Base-by-base conservation (phyloP, 2,329 filamentous ascomycete genomes). In the Clarireedia homoeocarpa region DNA sequence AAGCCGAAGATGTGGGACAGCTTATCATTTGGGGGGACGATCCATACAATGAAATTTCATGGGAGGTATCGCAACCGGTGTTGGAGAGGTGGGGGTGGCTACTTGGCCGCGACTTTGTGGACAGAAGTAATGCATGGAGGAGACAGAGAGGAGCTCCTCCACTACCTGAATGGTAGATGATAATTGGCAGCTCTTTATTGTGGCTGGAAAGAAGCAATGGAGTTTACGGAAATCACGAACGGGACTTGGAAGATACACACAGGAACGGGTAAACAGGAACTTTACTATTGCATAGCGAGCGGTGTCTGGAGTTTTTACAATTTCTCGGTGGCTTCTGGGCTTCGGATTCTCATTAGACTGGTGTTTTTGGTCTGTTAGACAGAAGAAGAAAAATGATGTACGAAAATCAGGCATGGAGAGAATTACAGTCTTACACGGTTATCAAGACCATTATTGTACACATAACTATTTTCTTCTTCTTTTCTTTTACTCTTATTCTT, bases 11-110 rank as follows among this genome's bases (percentile, higher is more conserved):
- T 48, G 61, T 65, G 6, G 70, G 69, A 6, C 72, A 74, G 53
- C 56, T 74, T 52, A 73, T 66, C n/a, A 70, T 74, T 47, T 74
- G 73, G 73, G 72, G 73, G 26, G 71, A 73, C 24, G 70, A 74
- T 59, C 67, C 71, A 42, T 61, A 72, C 5, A 72, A 73, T 55
- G 72, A 74, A 51, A 66, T 72, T 56, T 70, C 70, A 4, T 75
- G 72, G 72, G 72, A 75, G 56, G 71, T 74, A 48, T 74, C 72
- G n/a, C 66, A 68, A 24, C 58, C 62, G 9, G 64, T 73, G 2
- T 62, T 74, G 27, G 70, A 73, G 55, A 66, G 68, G 30, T 75
- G 72, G 72, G 69, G 70, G 0, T 74, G 71, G 69, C 56, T 75
- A 27, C 57, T 74, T 5, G 71, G 71, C 4, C 54, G 58, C 12